Base-by-base conservation (phyloP, 2,329 filamentous ascomycete genomes). In the Thermothelomyces thermophilus region DNA sequence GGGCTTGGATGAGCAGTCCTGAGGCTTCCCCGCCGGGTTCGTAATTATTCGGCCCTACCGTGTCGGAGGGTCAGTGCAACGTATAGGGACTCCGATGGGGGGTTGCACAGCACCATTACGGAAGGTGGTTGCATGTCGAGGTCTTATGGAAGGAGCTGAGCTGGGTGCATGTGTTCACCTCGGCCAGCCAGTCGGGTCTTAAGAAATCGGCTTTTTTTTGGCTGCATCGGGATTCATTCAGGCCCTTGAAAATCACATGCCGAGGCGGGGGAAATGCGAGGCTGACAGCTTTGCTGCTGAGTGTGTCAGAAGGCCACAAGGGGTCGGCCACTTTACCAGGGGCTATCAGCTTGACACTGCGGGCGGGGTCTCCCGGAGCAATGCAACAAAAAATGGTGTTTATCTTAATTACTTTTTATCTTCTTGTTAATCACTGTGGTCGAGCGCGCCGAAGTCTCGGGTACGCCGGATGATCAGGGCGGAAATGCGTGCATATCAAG, bases 31-130 rank as follows among this genome's bases (percentile, higher is more conserved):
- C 40, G 33, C n/a, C 8, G 13, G 10, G 17, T 13, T 13, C 34
- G 31, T 9, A 14, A 22, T n/a, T 30, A 31, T 19, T 28, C 41
- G 34, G 47, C 26, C n/a, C 20, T 40, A 34, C 30, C 19, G 35
- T n/a, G 20, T 14, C 5, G 28, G n/a, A 26, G 22, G 20, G 28
- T 10, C 10, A 13, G 48, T 45, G 48, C 41, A 50, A 45, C 48
- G 10, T 17, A 3, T n/a, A 41, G 17, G 20, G 49, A 42, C 51
- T 55, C 50, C 53, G 47, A 52, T 48, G 40, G 35, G 34, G 51
- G 33, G 41, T 41, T 10, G 33, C 41, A 45, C 26, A 30, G 28
- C 17, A 26, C 31, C 17, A 33, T 28, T 41, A 30, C 28, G 35
- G 31, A 7, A 35, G 41, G 14, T 36, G 39, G 33, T 20, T 39